These are phyloP conservation scores for Cladophialophora immunda DNA, from an alignment of 2,329 filamentous ascomycete species.

Conservation along the genomic window DNA sequence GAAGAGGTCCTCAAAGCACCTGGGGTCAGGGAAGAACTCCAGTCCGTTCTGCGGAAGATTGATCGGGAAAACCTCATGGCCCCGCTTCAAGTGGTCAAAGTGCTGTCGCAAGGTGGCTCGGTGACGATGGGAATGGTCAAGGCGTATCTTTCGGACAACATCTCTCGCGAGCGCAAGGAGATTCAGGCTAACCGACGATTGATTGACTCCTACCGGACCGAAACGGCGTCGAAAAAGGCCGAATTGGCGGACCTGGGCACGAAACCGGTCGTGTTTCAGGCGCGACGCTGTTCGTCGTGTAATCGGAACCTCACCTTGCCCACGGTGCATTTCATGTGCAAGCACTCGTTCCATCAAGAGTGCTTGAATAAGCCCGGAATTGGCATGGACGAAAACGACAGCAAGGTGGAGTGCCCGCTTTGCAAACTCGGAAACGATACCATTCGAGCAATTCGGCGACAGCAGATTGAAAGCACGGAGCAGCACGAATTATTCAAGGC, in stretches of 20 bases:
- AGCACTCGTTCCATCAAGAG: constrained; percentile 93
- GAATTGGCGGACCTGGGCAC: constrained; percentile 80
- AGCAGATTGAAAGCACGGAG: constrained; percentile 85
- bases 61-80: constrained; percentile 93
- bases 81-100: constrained; percentile 94
- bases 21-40: constrained; percentile 76
- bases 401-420: constrained; percentile 81
- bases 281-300: constrained; percentile 86
- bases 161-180: constrained; percentile 85
- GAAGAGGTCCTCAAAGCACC: constrained; percentile 83
- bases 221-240: constrained; percentile 79
- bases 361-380: constrained; percentile 71
- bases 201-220: constrained; percentile 81
- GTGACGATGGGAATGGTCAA: constrained; percentile 99
- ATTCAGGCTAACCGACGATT: constrained; percentile 83
- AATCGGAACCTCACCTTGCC: constrained; percentile 81
- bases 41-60: constrained; percentile 82
- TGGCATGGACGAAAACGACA: constrained; percentile 63
- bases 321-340: constrained; percentile 94
- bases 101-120: constrained; percentile 78
- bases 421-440: constrained; percentile 87
- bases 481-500: constrained; percentile 89
- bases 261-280: constrained; percentile 89
- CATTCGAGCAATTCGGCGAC: constrained; percentile 83
- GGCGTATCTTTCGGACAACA: constrained; percentile 86